Evolutionary conservation across 768 basidiomycete species (phyloP).

Genomic region (Neoboletus subvelutipes): DNA sequence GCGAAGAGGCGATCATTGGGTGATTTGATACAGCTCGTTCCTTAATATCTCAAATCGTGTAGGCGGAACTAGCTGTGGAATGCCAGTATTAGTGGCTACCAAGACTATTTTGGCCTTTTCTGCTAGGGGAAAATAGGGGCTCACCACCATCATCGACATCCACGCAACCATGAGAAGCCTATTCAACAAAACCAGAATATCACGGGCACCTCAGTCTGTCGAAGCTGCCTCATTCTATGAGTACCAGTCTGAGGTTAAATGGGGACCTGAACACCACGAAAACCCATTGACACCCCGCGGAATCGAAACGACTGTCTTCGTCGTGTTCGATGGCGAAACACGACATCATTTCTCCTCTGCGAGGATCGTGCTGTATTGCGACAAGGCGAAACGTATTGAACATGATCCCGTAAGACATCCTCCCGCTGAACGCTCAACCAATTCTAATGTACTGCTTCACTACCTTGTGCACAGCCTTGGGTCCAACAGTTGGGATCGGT

Average conservation of each 20-base stretch:
- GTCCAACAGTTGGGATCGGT: neutral
- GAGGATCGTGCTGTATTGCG: neutral
- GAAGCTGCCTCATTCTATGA: no score
- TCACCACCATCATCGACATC: neutral
- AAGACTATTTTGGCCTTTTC: no score
- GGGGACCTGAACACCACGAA: no score
- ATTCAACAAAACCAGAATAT: neutral
- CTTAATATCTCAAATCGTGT: no score
- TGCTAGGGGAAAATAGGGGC: neutral
- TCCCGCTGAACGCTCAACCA: neutral
- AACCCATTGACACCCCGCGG: no score
- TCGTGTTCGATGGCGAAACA: slow-evolving; percentile 1
- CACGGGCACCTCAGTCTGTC: no score
- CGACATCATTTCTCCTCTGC: neutral
- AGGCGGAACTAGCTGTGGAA: no score
- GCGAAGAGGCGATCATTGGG: no score
- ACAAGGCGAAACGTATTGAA: neutral
- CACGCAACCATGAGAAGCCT: neutral
- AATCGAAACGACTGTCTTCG: neutral
- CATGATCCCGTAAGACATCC: neutral
- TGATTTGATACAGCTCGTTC: no score
- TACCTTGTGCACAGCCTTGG: neutral
- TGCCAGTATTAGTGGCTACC: no score
- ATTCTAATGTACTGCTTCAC: neutral
- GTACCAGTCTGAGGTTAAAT: no score